Percentiles rank a stretch among this genome's conserved stretches.
Conservation (phyloP, 441 rosid species). For the Populus hybrid region DNA sequence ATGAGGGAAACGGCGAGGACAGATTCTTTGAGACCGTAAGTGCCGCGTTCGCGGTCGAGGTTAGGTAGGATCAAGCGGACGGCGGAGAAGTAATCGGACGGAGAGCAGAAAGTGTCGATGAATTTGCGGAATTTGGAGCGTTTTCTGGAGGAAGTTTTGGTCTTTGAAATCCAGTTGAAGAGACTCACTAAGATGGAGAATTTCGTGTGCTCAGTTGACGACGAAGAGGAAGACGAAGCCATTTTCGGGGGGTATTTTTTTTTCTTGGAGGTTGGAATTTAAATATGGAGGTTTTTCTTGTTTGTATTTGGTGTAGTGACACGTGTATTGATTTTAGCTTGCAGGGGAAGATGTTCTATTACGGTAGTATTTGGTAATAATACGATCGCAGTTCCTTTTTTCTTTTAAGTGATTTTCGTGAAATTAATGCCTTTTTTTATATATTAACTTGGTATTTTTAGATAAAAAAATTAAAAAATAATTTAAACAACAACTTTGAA, state of each 20-base stretch:
- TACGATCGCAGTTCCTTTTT: no score
- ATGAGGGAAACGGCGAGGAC: constrained; percentile 80
- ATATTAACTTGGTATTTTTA: no score
- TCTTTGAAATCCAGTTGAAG: constrained; percentile 85
- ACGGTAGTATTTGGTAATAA: no score
- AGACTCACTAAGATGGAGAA: constrained; percentile 73
- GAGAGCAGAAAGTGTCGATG: constrained; percentile 78
- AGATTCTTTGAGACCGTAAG: constrained; percentile 87
- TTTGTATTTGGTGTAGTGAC: background rate
- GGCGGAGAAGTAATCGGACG: constrained; percentile 69
- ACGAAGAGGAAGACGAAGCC: background rate
- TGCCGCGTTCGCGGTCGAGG: constrained; percentile 89
- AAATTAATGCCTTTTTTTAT: no score
- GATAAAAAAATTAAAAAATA: no score
- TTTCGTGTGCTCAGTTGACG: constrained; percentile 45
- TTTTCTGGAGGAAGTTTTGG: constrained; percentile 60
- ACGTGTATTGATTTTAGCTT: background rate
- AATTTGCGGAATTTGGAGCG: constrained; percentile 93
- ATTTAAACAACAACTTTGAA: no score
- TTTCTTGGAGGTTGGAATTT: background rate
- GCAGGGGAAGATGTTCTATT: background rate
- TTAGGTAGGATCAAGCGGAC: constrained; percentile 75
- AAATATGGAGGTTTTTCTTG: background rate
- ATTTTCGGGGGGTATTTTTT: no score
- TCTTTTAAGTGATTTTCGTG: no score